Base-by-base conservation (phyloP, 2,329 filamentous ascomycete species). In the Dactylellina parvicollis region DNA sequence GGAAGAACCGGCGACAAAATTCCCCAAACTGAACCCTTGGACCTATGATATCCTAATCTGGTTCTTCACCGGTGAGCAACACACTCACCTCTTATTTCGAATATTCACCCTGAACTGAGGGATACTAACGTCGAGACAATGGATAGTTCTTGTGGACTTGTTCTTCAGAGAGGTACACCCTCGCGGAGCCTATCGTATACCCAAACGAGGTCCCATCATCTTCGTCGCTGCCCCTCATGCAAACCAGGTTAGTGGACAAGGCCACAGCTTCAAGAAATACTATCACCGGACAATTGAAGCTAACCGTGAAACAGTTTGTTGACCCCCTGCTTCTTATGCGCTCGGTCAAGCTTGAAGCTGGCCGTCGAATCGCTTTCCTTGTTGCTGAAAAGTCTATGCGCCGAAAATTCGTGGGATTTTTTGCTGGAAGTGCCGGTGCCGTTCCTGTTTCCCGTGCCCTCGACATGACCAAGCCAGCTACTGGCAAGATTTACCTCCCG, bases 111-210 rank as follows among this genome's bases (percentile, higher is more conserved):
- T 3, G 34, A 30, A 30, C 28, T 10, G 10, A 16, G 32, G 16
- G 22, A 16, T 30, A 44, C 67, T 73, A 44, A 73, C 50, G 26
- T 55, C 1, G 26, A 30, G 44, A n/a, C 7, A 18, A 34, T 16
- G 28, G 9, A 60, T 64, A 78, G 77, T 98, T 75, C 85, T 98
- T 57, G 89, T 96, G 76, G 95, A 99, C 81, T 88, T 97, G 77
- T 99, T 99, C 87, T 99, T 99, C 84, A 90, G 95, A 77, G 95
- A 99, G 82, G 92, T 99, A 14, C 93, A 98, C 80, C 95, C 95
- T 10, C 87, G 95, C 76, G 92, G 92, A 77, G 92, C 93, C 75
- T 99, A 95, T 92, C 94, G 93, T 81, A 91, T 99, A 46, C 95
- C 95, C 46, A 88, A 90, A 78, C 86, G 88, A 75, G 95, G 93